Percentiles rank a stretch among this genome's conserved stretches.
Evolutionary conservation across 495 filamentous ascomycete species (phyloP).

Genomic region (Penicillium maclennaniae): DNA sequence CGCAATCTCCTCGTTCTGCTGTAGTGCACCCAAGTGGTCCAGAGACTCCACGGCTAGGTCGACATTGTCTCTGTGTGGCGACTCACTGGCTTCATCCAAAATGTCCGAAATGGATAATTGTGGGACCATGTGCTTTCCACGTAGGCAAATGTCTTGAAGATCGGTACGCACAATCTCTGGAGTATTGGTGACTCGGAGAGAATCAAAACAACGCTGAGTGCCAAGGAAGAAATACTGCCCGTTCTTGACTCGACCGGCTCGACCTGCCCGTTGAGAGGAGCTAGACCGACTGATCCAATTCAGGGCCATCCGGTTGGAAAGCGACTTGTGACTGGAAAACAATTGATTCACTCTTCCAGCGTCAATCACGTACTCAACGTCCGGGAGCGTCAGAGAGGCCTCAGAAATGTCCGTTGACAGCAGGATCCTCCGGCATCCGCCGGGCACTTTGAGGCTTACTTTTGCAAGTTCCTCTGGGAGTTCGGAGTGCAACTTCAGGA

Average conservation of each 20-base stretch:
- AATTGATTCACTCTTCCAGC: slow-evolving; percentile 51
- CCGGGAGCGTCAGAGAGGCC: slow-evolving; percentile 58
- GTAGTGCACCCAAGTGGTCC: slow-evolving; percentile 44
- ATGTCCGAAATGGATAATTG: slow-evolving; percentile 37
- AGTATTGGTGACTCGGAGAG: slow-evolving; percentile 41
- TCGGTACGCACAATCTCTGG: slow-evolving; percentile 33
- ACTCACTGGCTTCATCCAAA: slow-evolving; percentile 49
- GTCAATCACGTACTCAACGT: slow-evolving; percentile 56
- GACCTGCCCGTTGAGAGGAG: slow-evolving; percentile 53
- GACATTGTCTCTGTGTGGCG: slow-evolving; percentile 43
- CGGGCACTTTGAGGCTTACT: slow-evolving; percentile 40
- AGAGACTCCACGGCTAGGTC: slow-evolving; percentile 44
- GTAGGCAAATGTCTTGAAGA: slow-evolving; percentile 16
- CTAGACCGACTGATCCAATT: slow-evolving; percentile 55
- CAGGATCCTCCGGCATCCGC: slow-evolving; percentile 53
- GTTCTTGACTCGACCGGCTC: slow-evolving; percentile 55
- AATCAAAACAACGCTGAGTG: slow-evolving; percentile 44
- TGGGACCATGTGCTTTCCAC: slow-evolving; percentile 7
- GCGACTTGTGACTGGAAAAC: slow-evolving; percentile 43
- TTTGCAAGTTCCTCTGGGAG: slow-evolving; percentile 44
- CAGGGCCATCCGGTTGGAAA: slow-evolving; percentile 43
- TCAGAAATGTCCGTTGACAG: slow-evolving; percentile 60
- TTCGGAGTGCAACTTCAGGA: slow-evolving; percentile 51
- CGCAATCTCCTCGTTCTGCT: slow-evolving; percentile 49
- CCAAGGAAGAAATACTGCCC: slow-evolving; percentile 58